Conservation (phyloP, 345 rosid genomes). For the Salix brachista region DNA sequence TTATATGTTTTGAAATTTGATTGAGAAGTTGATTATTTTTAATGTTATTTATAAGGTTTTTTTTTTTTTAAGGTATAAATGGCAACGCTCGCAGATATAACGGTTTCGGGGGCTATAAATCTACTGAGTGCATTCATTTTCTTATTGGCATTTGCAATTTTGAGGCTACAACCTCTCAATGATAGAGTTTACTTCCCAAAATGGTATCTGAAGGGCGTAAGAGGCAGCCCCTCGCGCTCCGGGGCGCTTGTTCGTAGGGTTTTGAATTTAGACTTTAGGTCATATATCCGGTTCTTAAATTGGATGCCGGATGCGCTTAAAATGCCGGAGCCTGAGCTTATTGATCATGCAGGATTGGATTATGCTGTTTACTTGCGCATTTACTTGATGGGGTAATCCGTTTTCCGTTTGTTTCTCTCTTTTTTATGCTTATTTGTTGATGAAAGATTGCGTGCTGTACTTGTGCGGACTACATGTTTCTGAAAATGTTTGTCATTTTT, state of each 20-base stretch:
- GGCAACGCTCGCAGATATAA: slow-evolving; percentile 91
- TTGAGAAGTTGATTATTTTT: background rate
- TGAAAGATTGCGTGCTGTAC: background rate
- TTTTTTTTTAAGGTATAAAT: slow-evolving; percentile 28
- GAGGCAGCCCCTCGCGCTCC: slow-evolving; percentile 58
- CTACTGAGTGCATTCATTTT: slow-evolving; percentile 67
- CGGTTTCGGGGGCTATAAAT: slow-evolving; percentile 73
- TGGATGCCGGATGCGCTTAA: slow-evolving; percentile 93
- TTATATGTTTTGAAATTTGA: background rate
- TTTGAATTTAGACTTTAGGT: slow-evolving; percentile 64
- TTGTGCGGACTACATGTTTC: background rate
- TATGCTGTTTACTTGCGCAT: slow-evolving; percentile 89
- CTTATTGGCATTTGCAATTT: slow-evolving; percentile 67
- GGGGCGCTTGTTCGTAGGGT: slow-evolving; percentile 55
- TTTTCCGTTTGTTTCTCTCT: background rate
- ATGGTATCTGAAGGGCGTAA: slow-evolving; percentile 86
- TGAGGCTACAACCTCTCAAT: slow-evolving; percentile 89
- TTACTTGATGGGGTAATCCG: slow-evolving; percentile 76
- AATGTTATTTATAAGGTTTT: background rate
- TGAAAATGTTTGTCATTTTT: background rate
- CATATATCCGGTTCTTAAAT: slow-evolving; percentile 69
- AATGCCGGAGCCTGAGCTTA: slow-evolving; percentile 95
- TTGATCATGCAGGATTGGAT: slow-evolving; percentile 97
- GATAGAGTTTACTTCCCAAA: slow-evolving; percentile 94
- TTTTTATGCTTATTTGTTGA: background rate